A percentile compares a stretch with the other conserved stretches of the same genome.
These are phyloP conservation scores for Gremmenia infestans DNA, from an alignment of 2,329 filamentous ascomycete species.

Conservation along the genomic window DNA sequence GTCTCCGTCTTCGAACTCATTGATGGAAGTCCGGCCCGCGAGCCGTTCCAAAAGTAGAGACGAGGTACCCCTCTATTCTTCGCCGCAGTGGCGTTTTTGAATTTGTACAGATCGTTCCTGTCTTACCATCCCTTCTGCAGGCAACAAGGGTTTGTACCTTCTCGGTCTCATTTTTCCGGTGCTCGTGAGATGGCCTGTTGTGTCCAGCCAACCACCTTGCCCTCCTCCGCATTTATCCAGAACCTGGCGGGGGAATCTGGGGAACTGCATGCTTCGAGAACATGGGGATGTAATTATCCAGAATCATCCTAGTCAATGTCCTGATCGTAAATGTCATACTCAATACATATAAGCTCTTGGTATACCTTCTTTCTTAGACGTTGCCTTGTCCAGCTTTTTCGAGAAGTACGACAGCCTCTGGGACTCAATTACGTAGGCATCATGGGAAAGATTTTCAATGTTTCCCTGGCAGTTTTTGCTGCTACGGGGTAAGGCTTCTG, in stretches of 20 bases:
- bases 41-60: background rate
- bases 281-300: too few species aligned
- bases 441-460: slow-evolving; percentile 40
- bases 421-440: background rate
- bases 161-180: slow-evolving; percentile 8
- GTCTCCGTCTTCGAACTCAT: too few species aligned
- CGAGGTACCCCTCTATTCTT: background rate
- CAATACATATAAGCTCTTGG: background rate
- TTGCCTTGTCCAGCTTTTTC: background rate
- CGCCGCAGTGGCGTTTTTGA: background rate
- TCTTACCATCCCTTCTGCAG: background rate
- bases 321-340: too few species aligned
- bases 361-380: background rate
- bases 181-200: background rate
- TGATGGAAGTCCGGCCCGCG: background rate
- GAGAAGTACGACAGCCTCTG: background rate
- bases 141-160: background rate
- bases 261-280: background rate
- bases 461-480: slow-evolving; percentile 38
- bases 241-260: slow-evolving; percentile 3
- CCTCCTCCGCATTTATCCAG: background rate
- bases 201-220: background rate
- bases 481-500: slow-evolving; percentile 31
- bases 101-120: background rate
- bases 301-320: too few species aligned